These are phyloP conservation scores for Ganoderma leucocontextum DNA, from an alignment of 1,284 basidiomycete genomes.

Conservation along the genomic window DNA sequence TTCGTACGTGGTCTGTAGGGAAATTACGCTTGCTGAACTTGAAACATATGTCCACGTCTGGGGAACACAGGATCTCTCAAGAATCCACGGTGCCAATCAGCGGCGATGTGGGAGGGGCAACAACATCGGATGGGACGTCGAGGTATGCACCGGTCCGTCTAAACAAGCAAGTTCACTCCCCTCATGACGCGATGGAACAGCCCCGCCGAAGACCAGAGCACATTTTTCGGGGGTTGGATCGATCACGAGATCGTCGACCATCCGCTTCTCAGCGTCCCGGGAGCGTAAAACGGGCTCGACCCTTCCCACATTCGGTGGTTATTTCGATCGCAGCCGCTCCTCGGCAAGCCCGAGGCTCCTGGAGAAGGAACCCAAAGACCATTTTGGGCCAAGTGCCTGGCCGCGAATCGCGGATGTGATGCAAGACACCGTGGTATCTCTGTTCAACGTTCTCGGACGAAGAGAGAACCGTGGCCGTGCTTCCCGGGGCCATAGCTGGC, in stretches of 20 bases:
- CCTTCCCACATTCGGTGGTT: constrained; percentile 2
- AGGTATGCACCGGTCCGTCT: background rate
- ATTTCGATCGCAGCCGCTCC: background rate
- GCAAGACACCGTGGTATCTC: background rate
- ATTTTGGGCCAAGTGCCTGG: background rate
- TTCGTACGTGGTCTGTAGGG: too few species aligned
- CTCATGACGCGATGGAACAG: background rate
- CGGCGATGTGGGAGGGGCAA: background rate
- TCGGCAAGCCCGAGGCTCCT: background rate
- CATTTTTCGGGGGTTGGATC: background rate
- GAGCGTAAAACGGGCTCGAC: background rate
- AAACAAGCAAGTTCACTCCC: background rate
- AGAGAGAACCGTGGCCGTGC: background rate
- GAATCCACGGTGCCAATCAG: background rate
- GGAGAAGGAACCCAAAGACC: background rate
- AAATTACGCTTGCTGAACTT: background rate
- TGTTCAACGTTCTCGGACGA: background rate
- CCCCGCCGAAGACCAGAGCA: background rate
- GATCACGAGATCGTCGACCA: background rate
- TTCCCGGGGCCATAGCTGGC: background rate
- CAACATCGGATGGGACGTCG: background rate
- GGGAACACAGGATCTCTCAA: background rate
- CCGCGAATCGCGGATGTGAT: constrained; percentile 6
- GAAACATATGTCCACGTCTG: background rate
- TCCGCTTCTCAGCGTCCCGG: background rate